These are phyloP conservation scores for Erythrophleum ivorense DNA, from an alignment of 331 rosid genomes.

Conservation along the genomic window DNA sequence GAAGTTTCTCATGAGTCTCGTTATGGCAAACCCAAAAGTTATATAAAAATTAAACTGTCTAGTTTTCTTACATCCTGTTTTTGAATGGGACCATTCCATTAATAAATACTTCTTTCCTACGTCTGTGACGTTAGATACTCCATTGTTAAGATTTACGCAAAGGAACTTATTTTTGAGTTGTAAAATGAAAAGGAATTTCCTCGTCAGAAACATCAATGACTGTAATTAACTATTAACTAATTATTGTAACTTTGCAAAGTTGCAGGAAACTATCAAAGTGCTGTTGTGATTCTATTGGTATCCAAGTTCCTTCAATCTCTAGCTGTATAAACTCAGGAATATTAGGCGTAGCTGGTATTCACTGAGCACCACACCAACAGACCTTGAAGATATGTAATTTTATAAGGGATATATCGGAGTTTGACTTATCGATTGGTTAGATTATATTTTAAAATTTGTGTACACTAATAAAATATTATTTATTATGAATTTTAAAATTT, in stretches of 20 bases:
- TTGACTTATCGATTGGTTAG: neutral
- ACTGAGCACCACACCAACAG: neutral
- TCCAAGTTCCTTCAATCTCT: too few species aligned
- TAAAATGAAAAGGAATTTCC: neutral
- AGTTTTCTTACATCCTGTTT: conserved; percentile 2
- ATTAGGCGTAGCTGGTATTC: neutral
- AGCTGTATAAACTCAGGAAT: neutral
- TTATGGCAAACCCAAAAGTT: conserved; percentile 22
- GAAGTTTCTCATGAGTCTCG: conserved; percentile 42
- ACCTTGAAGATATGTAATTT: neutral
- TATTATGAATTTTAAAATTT: neutral
- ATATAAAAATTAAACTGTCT: neutral
- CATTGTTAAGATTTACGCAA: neutral
- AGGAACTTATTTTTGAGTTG: neutral
- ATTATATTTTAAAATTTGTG: neutral
- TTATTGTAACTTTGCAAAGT: neutral
- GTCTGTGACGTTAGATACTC: neutral
- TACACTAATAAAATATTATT: neutral
- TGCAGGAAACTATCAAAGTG: neutral
- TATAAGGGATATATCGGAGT: neutral
- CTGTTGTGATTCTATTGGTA: neutral
- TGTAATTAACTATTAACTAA: neutral
- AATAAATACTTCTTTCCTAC: neutral
- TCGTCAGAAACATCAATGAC: conserved; percentile 3
- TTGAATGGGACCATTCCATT: conserved; percentile 34